Conservation (phyloP, 1,139 yeast species). For the Kluyveromyces marxianus region DNA sequence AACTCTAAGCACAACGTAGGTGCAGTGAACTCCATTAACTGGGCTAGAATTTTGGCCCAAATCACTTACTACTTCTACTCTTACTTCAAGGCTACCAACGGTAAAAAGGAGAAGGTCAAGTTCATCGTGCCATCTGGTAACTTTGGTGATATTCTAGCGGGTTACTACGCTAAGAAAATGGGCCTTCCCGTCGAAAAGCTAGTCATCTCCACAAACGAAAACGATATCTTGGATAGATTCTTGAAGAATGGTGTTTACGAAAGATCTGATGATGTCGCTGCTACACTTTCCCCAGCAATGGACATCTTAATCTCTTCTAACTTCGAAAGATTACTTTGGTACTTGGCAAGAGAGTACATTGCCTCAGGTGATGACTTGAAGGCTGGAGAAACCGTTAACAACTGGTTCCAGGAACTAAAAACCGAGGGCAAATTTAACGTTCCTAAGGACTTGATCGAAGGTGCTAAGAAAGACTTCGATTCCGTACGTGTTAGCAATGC, state of each 20-base stretch:
- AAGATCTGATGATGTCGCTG: constrained; percentile 68
- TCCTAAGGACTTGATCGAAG: constrained; percentile 52
- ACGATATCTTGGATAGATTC: constrained; percentile 90
- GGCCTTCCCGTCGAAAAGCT: constrained; percentile 85
- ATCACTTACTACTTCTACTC: constrained; percentile 93
- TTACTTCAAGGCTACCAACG: constrained; percentile 60
- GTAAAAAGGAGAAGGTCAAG: constrained; percentile 47
- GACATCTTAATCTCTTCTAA: constrained; percentile 91
- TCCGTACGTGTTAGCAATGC: constrained; percentile 75
- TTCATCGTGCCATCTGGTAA: constrained; percentile 97
- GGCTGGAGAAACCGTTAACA: constrained; percentile 66
- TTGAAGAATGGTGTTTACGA: constrained; percentile 78
- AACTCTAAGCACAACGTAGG: constrained; percentile 88
- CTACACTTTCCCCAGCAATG: constrained; percentile 97
- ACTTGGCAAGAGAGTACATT: constrained; percentile 65
- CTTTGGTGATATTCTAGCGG: constrained; percentile 96
- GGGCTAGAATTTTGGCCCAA: constrained; percentile 98
- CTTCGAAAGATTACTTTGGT: constrained; percentile 95
- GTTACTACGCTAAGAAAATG: constrained; percentile 90
- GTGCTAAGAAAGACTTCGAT: constrained; percentile 62
- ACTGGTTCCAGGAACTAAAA: constrained; percentile 78
- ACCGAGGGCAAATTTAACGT: constrained; percentile 69
- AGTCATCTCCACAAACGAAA: constrained; percentile 91
- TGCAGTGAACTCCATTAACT: constrained; percentile 95
- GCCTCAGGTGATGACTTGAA: constrained; percentile 50